Evolutionary conservation across 176 grass and related monocot species (phyloP).

Genomic region (Metroxylon sagu): DNA sequence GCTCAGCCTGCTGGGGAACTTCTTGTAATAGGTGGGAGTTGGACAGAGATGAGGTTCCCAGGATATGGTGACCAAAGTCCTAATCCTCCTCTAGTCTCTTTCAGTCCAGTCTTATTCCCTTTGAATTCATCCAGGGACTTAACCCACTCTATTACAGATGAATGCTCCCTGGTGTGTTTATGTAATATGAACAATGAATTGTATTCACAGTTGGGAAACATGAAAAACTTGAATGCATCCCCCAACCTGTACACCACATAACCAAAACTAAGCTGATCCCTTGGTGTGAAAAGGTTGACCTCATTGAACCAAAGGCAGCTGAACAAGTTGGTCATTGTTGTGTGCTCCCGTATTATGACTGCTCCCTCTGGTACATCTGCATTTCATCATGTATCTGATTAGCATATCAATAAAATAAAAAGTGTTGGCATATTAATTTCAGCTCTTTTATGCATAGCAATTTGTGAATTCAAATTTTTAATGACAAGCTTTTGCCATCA

Average conservation of each 20-base stretch:
- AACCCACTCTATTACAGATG: slow-evolving; percentile 85
- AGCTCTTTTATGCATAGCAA: too few species aligned
- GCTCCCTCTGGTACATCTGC: slow-evolving; percentile 93
- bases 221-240: slow-evolving; percentile 62
- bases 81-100: slow-evolving; percentile 74
- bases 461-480: too few species aligned
- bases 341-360: slow-evolving; percentile 88
- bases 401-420: too few species aligned
- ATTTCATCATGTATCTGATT: background rate
- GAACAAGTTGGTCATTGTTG: slow-evolving; percentile 59
- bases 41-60: slow-evolving; percentile 41
- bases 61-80: slow-evolving; percentile 81
- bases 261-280: slow-evolving; percentile 97
- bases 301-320: slow-evolving; percentile 99
- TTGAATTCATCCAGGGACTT: slow-evolving; percentile 74
- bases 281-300: slow-evolving; percentile 87
- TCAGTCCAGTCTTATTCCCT: slow-evolving; percentile 51
- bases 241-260: slow-evolving; percentile 57
- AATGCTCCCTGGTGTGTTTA: slow-evolving; percentile 83
- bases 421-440: too few species aligned
- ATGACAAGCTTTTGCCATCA: too few species aligned
- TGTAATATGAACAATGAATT: slow-evolving; percentile 91
- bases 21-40: slow-evolving; percentile 60
- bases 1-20: slow-evolving; percentile 63
- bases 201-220: slow-evolving; percentile 99